These are phyloP conservation scores for Teratosphaeria pseudoeucalypti DNA, from an alignment of 2,329 filamentous ascomycete species.

Conservation along the genomic window DNA sequence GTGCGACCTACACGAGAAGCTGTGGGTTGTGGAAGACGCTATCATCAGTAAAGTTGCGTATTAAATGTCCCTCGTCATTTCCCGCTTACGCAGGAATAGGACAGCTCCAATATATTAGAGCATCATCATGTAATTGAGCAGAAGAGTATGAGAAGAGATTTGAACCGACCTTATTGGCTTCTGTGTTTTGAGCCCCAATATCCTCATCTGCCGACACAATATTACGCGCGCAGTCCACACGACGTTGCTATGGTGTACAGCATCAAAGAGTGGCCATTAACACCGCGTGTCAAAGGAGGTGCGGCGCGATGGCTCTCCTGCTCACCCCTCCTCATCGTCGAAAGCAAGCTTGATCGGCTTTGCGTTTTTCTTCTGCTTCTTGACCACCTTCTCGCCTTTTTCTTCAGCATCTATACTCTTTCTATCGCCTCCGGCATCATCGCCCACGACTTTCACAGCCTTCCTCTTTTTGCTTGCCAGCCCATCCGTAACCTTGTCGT, in stretches of 20 bases:
- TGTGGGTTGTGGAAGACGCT: not conserved
- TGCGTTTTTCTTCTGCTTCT: constrained; percentile 27
- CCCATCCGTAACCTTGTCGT: constrained; percentile 13
- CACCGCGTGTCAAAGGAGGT: not conserved
- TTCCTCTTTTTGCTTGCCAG: constrained; percentile 27
- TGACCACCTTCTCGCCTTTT: constrained; percentile 1
- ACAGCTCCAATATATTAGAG: constrained; percentile 22
- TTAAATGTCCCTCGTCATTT: constrained; percentile 15
- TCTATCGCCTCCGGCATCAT: constrained; percentile 13
- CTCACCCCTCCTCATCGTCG: constrained; percentile 18
- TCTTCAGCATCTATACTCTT: not conserved
- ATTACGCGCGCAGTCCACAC: not conserved
- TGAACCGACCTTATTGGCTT: not conserved
- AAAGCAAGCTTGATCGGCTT: constrained; percentile 28
- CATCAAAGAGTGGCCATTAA: not conserved
- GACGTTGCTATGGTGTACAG: not conserved
- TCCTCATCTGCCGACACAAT: not conserved
- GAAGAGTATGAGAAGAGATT: not conserved
- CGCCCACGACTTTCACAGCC: constrained; percentile 24
- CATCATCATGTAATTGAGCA: constrained; percentile 5
- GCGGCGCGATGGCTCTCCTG: not conserved
- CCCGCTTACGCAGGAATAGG: constrained; percentile 8
- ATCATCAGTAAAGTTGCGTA: constrained; percentile 12
- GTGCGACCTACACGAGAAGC: not conserved
- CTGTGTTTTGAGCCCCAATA: not conserved